phyloP scores from a whole-genome alignment of 2,329 filamentous ascomycete species.

The Claviceps cyperi region DNA sequence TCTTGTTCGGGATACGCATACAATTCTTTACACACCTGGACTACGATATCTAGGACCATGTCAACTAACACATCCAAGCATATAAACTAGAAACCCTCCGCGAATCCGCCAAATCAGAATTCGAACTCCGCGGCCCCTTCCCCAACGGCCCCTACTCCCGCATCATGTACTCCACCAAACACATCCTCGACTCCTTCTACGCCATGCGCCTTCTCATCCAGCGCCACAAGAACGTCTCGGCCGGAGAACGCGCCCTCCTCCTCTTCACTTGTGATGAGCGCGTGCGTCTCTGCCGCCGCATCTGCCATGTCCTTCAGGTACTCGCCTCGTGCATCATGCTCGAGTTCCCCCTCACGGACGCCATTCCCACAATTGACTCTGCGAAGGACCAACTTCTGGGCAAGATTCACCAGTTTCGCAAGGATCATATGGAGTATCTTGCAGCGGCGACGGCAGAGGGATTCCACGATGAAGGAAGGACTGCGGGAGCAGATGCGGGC shows the following conservation, averaged over 20 bases:
- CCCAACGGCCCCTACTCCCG: conserved; percentile 56
- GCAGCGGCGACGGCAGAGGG: conserved; percentile 3
- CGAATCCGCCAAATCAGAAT: conserved; percentile 63
- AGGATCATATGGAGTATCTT: conserved; percentile 37
- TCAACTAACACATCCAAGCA: conserved; percentile 18
- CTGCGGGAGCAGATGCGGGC: conserved; percentile 9
- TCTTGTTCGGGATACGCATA: no score
- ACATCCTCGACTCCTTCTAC: conserved; percentile 85
- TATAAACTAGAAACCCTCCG: conserved; percentile 62
- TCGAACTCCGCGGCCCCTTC: conserved; percentile 79
- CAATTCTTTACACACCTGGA: no score
- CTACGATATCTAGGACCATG: no score
- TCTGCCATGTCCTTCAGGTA: conserved; percentile 77
- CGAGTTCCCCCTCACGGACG: conserved; percentile 84
- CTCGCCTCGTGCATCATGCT: conserved; percentile 87
- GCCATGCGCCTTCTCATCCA: conserved; percentile 88
- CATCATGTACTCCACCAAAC: conserved; percentile 66
- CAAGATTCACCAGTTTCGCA: conserved; percentile 76
- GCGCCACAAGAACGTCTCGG: conserved; percentile 59
- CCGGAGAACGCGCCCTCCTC: conserved; percentile 70
- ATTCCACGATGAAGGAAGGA: conserved; percentile 2
- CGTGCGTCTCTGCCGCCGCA: conserved; percentile 66
- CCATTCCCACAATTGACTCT: conserved; percentile 68
- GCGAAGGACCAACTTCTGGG: conserved; percentile 71
- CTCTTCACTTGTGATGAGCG: conserved; percentile 68